Conservation (phyloP, 768 basidiomycete species). For the Suillus cothurnatus region DNA sequence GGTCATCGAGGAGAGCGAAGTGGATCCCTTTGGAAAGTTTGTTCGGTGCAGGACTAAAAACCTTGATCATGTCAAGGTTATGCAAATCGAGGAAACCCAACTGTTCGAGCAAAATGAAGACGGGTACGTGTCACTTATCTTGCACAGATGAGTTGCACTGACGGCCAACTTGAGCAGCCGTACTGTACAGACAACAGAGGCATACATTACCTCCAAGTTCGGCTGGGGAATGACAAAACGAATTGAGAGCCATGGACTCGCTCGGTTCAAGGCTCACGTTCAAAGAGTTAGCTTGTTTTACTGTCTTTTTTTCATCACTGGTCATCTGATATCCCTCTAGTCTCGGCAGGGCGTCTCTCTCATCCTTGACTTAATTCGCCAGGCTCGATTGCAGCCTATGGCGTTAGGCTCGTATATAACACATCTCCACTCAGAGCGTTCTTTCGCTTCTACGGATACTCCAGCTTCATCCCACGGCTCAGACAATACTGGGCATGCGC, state of each 20-base stretch:
- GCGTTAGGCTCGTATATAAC: conserved; percentile 41
- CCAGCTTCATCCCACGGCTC: conserved; percentile 17
- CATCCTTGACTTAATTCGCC: conserved; percentile 76
- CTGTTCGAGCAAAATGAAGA: conserved; percentile 66
- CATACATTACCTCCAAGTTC: conserved; percentile 83
- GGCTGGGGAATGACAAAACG: conserved; percentile 88
- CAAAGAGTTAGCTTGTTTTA: conserved; percentile 62
- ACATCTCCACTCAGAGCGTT: conserved; percentile 35
- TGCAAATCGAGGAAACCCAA: conserved; percentile 89
- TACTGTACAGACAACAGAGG: conserved; percentile 86
- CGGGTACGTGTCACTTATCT: conserved; percentile 52
- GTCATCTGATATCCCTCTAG: conserved; percentile 37
- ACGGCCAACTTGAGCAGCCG: conserved; percentile 45
- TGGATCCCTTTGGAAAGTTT: conserved; percentile 79
- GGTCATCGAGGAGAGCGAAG: conserved; percentile 94
- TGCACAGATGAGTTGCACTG: background rate
- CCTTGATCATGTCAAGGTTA: conserved; percentile 90
- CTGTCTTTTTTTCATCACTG: conserved; percentile 11
- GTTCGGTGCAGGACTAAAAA: conserved; percentile 85
- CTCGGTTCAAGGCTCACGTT: conserved; percentile 84
- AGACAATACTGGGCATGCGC: conserved; percentile 17
- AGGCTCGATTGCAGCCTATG: conserved; percentile 66
- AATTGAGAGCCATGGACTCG: conserved; percentile 85
- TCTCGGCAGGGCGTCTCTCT: conserved; percentile 88
- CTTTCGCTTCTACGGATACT: conserved; percentile 27